Percentiles rank a stretch among this genome's conserved stretches.
phyloP scores from a whole-genome alignment of 192 early-diverging fungal genomes.

The Coemansia sp. region DNA sequence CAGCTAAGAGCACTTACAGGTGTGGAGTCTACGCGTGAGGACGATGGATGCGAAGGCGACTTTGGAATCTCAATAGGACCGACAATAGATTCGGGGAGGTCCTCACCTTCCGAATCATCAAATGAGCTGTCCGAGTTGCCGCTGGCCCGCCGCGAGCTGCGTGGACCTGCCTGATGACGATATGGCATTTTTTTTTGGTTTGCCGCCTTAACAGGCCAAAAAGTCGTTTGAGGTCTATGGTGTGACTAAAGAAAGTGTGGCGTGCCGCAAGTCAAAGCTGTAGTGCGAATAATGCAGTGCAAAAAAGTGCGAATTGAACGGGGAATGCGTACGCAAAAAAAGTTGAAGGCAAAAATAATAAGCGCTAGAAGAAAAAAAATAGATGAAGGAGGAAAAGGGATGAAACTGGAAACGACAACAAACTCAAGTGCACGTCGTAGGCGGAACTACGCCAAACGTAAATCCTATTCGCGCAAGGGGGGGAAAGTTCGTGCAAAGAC shows the following conservation, averaged over 20 bases:
- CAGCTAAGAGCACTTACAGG: slow-evolving; percentile 36
- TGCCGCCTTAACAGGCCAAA: neutral
- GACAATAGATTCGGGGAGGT: slow-evolving; percentile 51
- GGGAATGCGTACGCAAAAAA: neutral
- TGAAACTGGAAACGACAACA: slow-evolving; percentile 5
- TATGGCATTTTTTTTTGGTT: slow-evolving; percentile 27
- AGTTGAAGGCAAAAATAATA: neutral
- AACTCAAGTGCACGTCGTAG: neutral
- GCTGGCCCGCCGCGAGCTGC: slow-evolving; percentile 40
- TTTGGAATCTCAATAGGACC: slow-evolving; percentile 55
- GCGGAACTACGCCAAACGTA: slow-evolving; percentile 2
- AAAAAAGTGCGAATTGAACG: slow-evolving; percentile 1
- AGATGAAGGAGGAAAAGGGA: neutral
- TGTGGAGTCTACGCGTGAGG: slow-evolving; percentile 50
- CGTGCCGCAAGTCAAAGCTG: slow-evolving; percentile 4
- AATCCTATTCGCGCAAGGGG: neutral
- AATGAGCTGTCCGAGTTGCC: slow-evolving; percentile 41
- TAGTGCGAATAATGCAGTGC: slow-evolving; percentile 4
- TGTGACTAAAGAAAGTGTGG: neutral
- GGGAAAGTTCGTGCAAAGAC: slow-evolving; percentile 6
- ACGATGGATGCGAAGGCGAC: slow-evolving; percentile 46
- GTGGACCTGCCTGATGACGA: slow-evolving; percentile 34
- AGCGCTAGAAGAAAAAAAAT: neutral
- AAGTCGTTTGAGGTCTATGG: slow-evolving; percentile 1
- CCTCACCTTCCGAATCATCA: slow-evolving; percentile 52